A percentile compares a stretch with the other conserved stretches of the same genome.
These are phyloP conservation scores for Kurtzmaniella natalensis DNA, from an alignment of 1,139 yeast genomes.

Conservation along the genomic window DNA sequence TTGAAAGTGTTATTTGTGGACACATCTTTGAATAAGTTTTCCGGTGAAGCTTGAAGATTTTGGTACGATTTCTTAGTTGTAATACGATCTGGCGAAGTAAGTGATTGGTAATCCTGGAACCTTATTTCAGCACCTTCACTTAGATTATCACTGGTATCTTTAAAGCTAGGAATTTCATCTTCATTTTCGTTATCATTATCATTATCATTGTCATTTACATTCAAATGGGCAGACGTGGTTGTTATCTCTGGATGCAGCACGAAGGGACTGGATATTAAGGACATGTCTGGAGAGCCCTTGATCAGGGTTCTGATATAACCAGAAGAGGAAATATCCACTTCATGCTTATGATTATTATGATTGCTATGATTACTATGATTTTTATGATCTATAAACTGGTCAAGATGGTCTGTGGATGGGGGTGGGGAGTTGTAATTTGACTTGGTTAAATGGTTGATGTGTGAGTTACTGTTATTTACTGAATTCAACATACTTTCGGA, in stretches of 20 bases:
- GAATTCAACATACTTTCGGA: no score
- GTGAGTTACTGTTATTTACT: no score
- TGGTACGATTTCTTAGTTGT: not conserved
- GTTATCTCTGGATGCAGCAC: conserved; percentile 20
- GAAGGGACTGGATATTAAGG: conserved; percentile 25
- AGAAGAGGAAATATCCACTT: no score
- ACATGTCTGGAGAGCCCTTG: not conserved
- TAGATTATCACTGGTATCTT: conserved; percentile 31
- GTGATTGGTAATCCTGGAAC: not conserved
- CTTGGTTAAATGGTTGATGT: no score
- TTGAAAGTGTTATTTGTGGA: not conserved
- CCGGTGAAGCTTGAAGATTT: not conserved
- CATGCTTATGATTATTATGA: no score
- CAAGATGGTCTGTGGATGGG: no score
- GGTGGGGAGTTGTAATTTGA: no score
- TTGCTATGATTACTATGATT: no score
- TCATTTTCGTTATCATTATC: no score
- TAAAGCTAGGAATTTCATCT: conserved; percentile 19
- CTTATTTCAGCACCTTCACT: conserved; percentile 3
- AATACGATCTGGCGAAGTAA: not conserved
- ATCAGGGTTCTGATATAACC: no score
- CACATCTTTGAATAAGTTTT: not conserved
- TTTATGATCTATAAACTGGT: no score
- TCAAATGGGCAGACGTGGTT: not conserved
- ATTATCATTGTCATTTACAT: no score